Evolutionary conservation across 139 green algal species (phyloP).

Genomic region (Trebouxia sp.): DNA sequence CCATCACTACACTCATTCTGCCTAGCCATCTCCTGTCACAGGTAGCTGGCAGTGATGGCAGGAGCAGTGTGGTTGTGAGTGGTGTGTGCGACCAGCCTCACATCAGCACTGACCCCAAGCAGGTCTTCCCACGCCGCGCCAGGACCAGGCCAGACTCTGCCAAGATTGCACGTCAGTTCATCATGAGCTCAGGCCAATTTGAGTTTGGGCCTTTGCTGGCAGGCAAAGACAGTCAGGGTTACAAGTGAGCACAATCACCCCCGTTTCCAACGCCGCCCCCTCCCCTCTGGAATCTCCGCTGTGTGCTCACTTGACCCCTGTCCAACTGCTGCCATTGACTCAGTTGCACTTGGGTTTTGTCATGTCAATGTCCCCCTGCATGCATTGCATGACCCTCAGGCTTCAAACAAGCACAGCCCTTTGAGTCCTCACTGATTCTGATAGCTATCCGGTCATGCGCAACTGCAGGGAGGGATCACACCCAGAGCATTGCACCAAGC

Average conservation of each 20-base stretch:
- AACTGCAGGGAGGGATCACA: slow-evolving; percentile 49
- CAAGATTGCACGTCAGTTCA: slow-evolving; percentile 60
- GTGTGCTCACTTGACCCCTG: too few species aligned
- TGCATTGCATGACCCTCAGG: too few species aligned
- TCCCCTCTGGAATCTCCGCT: too few species aligned
- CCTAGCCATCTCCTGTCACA: too few species aligned
- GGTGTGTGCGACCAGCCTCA: slow-evolving; percentile 69
- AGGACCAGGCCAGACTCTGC: slow-evolving; percentile 55
- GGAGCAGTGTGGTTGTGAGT: slow-evolving; percentile 39
- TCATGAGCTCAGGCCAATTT: slow-evolving; percentile 62
- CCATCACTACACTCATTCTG: too few species aligned
- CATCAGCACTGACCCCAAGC: slow-evolving; percentile 61
- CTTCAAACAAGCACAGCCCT: too few species aligned
- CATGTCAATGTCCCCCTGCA: too few species aligned
- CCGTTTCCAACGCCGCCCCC: too few species aligned
- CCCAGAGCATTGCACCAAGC: slow-evolving; percentile 59
- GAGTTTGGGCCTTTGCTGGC: slow-evolving; percentile 81
- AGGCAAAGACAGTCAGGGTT: slow-evolving; percentile 43
- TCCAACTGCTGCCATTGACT: too few species aligned
- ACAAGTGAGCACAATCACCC: slow-evolving; percentile 10
- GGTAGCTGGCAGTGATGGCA: slow-evolving; percentile 49
- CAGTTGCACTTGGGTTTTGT: too few species aligned
- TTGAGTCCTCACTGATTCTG: too few species aligned
- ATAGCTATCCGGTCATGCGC: too few species aligned
- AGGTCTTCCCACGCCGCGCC: slow-evolving; percentile 51